A percentile compares a stretch with the other conserved stretches of the same genome.
phyloP scores from a whole-genome alignment of 176 grass and related monocot genomes.

The Carex pumila region DNA sequence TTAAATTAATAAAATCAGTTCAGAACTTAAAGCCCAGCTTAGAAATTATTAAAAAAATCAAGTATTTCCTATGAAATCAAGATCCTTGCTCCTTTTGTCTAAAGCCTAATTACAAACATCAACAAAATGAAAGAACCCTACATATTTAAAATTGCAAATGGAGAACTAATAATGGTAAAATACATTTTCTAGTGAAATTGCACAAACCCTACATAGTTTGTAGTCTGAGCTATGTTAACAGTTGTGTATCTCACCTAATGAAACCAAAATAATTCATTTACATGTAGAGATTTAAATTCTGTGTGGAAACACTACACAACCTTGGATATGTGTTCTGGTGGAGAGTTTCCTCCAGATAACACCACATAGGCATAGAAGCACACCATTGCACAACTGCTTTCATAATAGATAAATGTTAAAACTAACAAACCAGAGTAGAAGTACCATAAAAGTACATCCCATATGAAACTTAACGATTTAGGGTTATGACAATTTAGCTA shows the following conservation, averaged over 20 bases:
- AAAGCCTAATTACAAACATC: background rate
- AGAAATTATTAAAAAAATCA: background rate
- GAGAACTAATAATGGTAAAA: no score
- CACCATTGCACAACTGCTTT: conserved; percentile 17
- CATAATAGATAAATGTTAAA: background rate
- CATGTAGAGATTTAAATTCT: background rate
- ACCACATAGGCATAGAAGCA: conserved; percentile 12
- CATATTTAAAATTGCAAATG: background rate
- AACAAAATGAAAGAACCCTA: background rate
- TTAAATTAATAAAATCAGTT: no score
- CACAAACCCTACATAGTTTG: background rate
- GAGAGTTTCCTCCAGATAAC: conserved; percentile 21
- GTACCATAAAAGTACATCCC: background rate
- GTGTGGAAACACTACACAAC: background rate
- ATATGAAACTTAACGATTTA: background rate
- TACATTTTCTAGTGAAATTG: background rate
- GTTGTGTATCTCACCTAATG: background rate
- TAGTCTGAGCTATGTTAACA: background rate
- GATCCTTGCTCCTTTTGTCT: background rate
- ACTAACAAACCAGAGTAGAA: background rate
- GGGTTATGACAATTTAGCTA: background rate
- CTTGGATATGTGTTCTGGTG: background rate
- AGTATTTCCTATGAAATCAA: background rate
- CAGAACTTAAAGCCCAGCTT: background rate
- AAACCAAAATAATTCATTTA: background rate